phyloP scores from a whole-genome alignment of 225 moss, liverwort and hornwort genomes.

The Pseudoscleropodium purum region DNA sequence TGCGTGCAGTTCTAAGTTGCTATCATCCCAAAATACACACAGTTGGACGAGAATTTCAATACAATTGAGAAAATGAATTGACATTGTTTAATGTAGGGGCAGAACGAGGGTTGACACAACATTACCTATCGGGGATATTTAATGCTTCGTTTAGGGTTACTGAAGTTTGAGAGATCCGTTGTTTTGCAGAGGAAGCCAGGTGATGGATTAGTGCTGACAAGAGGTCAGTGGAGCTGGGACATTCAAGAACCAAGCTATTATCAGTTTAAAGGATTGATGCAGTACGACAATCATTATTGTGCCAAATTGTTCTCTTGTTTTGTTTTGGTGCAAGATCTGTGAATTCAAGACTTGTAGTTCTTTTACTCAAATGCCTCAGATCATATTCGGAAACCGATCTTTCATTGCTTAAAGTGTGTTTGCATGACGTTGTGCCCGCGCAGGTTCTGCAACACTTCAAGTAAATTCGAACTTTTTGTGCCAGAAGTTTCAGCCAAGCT shows the following conservation, averaged over 20 bases:
- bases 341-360: not conserved
- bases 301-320: not conserved
- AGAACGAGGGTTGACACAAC: not conserved
- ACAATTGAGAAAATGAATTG: not conserved
- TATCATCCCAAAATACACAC: not conserved
- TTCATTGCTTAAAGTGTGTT: not conserved
- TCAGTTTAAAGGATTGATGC: constrained; percentile 74
- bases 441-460: constrained; percentile 88
- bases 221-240: constrained; percentile 92
- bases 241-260: constrained; percentile 51
- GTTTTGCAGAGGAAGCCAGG: constrained; percentile 54
- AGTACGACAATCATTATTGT: constrained; percentile 36
- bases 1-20: not conserved
- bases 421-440: not conserved
- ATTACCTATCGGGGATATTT: not conserved
- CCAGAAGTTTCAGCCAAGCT: constrained; percentile 76
- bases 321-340: not conserved
- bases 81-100: no score
- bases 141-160: not conserved
- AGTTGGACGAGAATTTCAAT: not conserved
- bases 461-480: constrained; percentile 71
- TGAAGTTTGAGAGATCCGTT: not conserved
- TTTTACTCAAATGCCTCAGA: not conserved
- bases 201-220: constrained; percentile 78
- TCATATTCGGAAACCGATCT: not conserved